These are phyloP conservation scores for Eucommia ulmoides DNA, from an alignment of 257 asterid species.

Conservation along the genomic window DNA sequence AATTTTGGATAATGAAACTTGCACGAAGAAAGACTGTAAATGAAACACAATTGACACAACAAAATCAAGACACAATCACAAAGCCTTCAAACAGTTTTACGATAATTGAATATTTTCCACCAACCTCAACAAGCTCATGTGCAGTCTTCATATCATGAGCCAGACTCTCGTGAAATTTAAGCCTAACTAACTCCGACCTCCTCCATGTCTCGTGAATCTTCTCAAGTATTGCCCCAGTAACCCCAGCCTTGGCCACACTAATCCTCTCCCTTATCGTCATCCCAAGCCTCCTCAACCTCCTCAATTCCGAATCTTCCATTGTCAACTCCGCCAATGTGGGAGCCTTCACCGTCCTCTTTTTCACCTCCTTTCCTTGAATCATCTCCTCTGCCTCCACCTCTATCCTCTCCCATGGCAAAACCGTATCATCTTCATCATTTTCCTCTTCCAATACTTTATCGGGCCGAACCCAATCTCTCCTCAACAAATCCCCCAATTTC, in stretches of 20 bases:
- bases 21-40: too few species aligned
- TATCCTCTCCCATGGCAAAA: constrained; percentile 84
- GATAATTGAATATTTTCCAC: neutral
- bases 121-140: constrained; percentile 89
- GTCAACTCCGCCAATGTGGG: constrained; percentile 86
- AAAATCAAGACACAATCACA: too few species aligned
- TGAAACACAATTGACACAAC: too few species aligned
- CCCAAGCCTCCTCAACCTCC: constrained; percentile 87
- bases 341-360: constrained; percentile 47
- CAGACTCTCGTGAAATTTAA: constrained; percentile 88
- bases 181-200: constrained; percentile 77
- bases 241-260: constrained; percentile 88
- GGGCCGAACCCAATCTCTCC: constrained; percentile 92
- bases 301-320: constrained; percentile 71
- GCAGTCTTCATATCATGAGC: constrained; percentile 97
- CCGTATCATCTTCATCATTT: constrained; percentile 20
- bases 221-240: constrained; percentile 76
- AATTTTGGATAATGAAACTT: too few species aligned
- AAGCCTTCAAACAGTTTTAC: constrained; percentile 3
- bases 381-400: constrained; percentile 21
- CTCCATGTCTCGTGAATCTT: constrained; percentile 90
- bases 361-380: constrained; percentile 16
- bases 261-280: constrained; percentile 84
- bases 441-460: constrained; percentile 55
- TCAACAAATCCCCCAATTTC: constrained; percentile 88